Evolutionary conservation across 2,329 filamentous ascomycete genomes (phyloP), one percentile per base, ranked within the genome.

Genomic region (Ophiocordyceps camponoti-floridani): DNA sequence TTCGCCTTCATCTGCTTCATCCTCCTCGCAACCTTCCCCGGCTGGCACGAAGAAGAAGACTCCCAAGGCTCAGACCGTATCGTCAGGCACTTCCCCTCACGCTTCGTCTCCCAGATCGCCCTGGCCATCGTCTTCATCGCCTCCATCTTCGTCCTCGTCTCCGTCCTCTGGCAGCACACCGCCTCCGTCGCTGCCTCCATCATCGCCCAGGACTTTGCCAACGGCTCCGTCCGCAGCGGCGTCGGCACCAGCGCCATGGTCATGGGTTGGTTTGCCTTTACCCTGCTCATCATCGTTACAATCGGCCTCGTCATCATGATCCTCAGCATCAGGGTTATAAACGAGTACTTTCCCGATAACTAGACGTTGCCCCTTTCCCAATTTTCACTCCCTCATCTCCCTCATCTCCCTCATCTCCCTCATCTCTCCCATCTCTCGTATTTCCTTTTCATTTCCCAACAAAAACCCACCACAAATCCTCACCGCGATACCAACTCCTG

Each of bases 261-360:
- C 16, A 72, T 98, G 57, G 91, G 91, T 47, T 98, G 91, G 91
- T 96, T 98, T 64, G 84, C 85, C 40, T 96, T 98, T 58, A 82
- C 84, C 19, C 63, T 96, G 44, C 72, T 98, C 51, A 94, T 98
- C 54, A 82, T 96, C 49, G 89, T 96, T 44, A 96, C 89, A 43
- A 91, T 96, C 56, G 91, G 89, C 46, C 64, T 96, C 62, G 68
- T 98, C 49, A 83, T 95, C 56, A 96, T 96, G 87, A 94, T 95
- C 56, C 67, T 96, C 61, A 95, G 87, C 65, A 91, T 95, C 58
- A 75, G 80, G 53, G 72, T 94, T 46, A 66, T 95, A 51, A 73
- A 77, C 53, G 73, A 82, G 54, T 64, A 77, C 57, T 66, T 62
- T 49, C 56, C 52, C 53, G 46, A 46, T 40, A 45, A 43, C 26